These are phyloP conservation scores for Arachnomyces sp. DNA, from an alignment of 2,329 filamentous ascomycete genomes.

Conservation along the genomic window DNA sequence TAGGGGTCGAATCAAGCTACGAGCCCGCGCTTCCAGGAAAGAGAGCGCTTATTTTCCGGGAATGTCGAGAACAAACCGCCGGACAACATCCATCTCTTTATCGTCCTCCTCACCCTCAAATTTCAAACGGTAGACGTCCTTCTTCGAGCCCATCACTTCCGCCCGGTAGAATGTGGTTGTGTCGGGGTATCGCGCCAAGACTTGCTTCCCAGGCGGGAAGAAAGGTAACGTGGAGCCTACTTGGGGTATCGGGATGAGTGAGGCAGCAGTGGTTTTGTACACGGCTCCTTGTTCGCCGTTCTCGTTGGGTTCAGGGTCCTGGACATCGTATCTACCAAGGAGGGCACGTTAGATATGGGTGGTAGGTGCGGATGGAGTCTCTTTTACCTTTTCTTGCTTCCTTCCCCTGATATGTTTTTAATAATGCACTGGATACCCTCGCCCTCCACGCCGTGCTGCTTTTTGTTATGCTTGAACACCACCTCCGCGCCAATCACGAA, in stretches of 20 bases:
- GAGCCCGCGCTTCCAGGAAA: not conserved
- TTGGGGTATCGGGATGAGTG: slow-evolving; percentile 68
- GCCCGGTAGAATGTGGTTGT: slow-evolving; percentile 83
- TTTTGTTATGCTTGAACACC: slow-evolving; percentile 45
- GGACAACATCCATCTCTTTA: slow-evolving; percentile 67
- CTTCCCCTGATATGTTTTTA: slow-evolving; percentile 65
- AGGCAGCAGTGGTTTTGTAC: slow-evolving; percentile 65
- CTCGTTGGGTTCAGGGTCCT: slow-evolving; percentile 70
- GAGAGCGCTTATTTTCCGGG: slow-evolving; percentile 36
- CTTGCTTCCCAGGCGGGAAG: slow-evolving; percentile 58
- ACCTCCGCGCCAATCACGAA: slow-evolving; percentile 43
- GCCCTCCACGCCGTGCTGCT: slow-evolving; percentile 44
- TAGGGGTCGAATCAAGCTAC: slow-evolving; percentile 16
- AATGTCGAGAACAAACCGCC: slow-evolving; percentile 70
- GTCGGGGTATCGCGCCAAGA: slow-evolving; percentile 72
- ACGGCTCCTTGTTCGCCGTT: slow-evolving; percentile 53
- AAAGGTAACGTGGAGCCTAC: slow-evolving; percentile 54
- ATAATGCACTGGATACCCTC: slow-evolving; percentile 68
- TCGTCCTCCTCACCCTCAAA: slow-evolving; percentile 73
- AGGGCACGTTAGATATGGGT: slow-evolving; percentile 12
- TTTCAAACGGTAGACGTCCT: slow-evolving; percentile 49
- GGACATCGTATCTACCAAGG: slow-evolving; percentile 59
- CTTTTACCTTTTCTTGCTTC: slow-evolving; percentile 57
- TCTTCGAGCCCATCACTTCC: slow-evolving; percentile 64
- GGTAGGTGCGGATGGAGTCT: slow-evolving; percentile 4